These are phyloP conservation scores for Lactuca sativa DNA, from an alignment of 129 eudicot genomes.

Conservation along the genomic window DNA sequence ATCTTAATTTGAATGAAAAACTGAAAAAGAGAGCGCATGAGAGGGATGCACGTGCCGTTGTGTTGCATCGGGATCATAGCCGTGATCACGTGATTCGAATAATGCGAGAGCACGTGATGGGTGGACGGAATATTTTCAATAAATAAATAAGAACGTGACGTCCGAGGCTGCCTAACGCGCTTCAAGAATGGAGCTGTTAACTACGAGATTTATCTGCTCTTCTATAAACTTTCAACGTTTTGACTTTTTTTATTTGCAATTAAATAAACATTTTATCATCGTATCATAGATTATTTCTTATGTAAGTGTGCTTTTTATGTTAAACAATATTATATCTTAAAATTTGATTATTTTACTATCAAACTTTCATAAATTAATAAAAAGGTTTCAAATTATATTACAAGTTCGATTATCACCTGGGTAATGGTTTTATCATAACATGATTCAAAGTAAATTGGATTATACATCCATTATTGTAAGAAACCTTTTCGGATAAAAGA, in stretches of 20 bases:
- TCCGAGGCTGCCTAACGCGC: conserved; percentile 32
- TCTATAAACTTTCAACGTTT: conserved; percentile 3
- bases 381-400: no score
- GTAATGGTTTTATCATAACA: no score
- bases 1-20: background rate
- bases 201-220: conserved; percentile 22
- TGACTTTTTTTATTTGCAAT: conserved; percentile 13
- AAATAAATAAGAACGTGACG: conserved; percentile 4
- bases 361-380: no score
- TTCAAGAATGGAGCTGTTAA: conserved; percentile 29
- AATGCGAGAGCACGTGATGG: conserved; percentile 31
- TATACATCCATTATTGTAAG: no score
- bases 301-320: no score
- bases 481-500: no score
- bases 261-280: background rate
- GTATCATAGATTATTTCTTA: no score
- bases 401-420: no score
- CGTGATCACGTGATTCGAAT: conserved; percentile 27
- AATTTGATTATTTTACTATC: no score
- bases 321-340: no score
- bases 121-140: conserved; percentile 8
- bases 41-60: conserved; percentile 22
- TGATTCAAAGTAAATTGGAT: no score
- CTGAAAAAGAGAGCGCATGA: conserved; percentile 5
- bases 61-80: conserved; percentile 22